Conservation (phyloP, 2,329 filamentous ascomycete species). For the Ophiobolus disseminans region DNA sequence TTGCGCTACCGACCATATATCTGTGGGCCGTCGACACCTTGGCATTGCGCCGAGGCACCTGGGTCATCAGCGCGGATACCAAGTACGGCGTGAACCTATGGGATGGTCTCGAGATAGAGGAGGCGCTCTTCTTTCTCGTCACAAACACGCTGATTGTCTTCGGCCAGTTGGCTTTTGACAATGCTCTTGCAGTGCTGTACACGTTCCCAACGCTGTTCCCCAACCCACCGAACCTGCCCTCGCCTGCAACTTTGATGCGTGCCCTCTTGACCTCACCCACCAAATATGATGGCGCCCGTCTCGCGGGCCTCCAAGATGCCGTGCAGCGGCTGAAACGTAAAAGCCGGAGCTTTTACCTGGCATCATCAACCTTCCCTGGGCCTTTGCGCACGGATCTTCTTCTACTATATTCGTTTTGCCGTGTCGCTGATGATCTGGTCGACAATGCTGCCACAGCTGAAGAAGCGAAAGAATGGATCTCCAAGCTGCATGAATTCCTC, state of each 20-base stretch:
- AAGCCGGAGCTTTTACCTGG: constrained; percentile 76
- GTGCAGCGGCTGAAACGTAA: constrained; percentile 66
- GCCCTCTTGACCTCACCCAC: constrained; percentile 59
- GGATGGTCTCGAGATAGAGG: constrained; percentile 73
- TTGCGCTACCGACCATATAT: constrained; percentile 70
- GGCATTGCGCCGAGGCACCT: constrained; percentile 71
- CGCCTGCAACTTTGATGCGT: constrained; percentile 58
- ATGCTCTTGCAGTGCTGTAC: constrained; percentile 70
- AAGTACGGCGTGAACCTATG: constrained; percentile 70
- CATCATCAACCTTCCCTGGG: constrained; percentile 72
- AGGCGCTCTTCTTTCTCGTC: constrained; percentile 74
- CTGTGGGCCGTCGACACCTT: constrained; percentile 76
- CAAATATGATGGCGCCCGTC: constrained; percentile 64
- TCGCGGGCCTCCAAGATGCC: constrained; percentile 66
- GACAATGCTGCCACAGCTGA: constrained; percentile 65
- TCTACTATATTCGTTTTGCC: constrained; percentile 75
- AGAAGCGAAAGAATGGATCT: constrained; percentile 66
- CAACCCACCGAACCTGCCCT: constrained; percentile 57
- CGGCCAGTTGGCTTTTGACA: constrained; percentile 72
- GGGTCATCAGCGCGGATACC: constrained; percentile 72
- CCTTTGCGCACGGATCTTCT: constrained; percentile 72
- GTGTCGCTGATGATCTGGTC: constrained; percentile 75
- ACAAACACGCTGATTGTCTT: constrained; percentile 75
- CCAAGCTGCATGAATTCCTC: constrained; percentile 65
- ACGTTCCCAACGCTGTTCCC: constrained; percentile 67